Conservation (phyloP, 1,284 basidiomycete genomes). For the Megacollybia platyphylla region DNA sequence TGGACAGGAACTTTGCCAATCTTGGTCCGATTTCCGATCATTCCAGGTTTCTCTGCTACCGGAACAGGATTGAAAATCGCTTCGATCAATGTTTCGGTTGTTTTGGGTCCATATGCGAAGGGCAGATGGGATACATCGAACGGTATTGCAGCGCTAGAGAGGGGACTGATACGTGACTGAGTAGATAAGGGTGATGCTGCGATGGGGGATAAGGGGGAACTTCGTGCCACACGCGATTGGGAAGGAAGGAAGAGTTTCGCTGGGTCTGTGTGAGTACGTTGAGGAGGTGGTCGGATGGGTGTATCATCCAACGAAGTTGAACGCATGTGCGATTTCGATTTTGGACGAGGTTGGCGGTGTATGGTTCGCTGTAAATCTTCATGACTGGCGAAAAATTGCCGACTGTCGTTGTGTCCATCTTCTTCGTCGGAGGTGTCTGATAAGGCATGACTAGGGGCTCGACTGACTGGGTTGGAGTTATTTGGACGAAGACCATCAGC, state of each 20-base stretch:
- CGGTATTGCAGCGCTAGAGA: slow-evolving; percentile 6
- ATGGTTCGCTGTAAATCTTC: neutral
- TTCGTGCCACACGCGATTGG: neutral
- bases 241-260: neutral
- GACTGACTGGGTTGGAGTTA: neutral
- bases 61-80: slow-evolving; percentile 62
- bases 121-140: slow-evolving; percentile 38
- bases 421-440: neutral
- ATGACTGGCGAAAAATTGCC: neutral
- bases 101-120: slow-evolving; percentile 38
- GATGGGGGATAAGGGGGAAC: neutral
- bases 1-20: neutral
- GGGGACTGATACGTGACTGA: slow-evolving; percentile 1
- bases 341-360: neutral
- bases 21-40: neutral
- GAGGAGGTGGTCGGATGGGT: too few relatives aligned
- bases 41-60: slow-evolving; percentile 16
- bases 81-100: slow-evolving; percentile 62
- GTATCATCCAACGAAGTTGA: too few relatives aligned
- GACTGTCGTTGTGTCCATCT: neutral
- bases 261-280: too few relatives aligned
- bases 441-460: neutral
- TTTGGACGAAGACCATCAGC: neutral
- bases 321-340: neutral
- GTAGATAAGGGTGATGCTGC: neutral